phyloP scores from a whole-genome alignment of 169 alveolate genomes.

The Plasmodium fragile region DNA sequence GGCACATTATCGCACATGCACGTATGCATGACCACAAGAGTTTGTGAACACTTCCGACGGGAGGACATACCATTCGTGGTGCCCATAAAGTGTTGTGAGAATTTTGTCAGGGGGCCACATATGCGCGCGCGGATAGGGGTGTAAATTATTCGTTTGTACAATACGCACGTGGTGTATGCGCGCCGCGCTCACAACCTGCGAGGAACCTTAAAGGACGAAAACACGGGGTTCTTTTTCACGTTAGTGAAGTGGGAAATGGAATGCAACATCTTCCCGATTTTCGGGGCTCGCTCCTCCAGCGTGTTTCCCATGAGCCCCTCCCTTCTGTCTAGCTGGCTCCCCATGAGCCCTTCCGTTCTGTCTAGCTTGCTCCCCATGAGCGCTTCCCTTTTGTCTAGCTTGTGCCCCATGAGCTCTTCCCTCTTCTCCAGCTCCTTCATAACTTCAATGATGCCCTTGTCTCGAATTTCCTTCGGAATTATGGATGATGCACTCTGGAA shows the following conservation, averaged over 20 bases:
- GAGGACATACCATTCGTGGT: neutral
- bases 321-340: conserved; percentile 51
- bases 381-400: conserved; percentile 41
- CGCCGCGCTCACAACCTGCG: conserved; percentile 4
- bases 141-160: neutral
- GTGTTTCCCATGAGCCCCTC: conserved; percentile 33
- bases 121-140: neutral
- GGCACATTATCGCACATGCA: neutral
- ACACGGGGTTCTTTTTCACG: conserved; percentile 25
- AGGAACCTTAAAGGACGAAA: conserved; percentile 65
- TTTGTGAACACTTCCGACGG: neutral
- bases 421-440: conserved; percentile 72
- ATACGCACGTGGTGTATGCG: neutral
- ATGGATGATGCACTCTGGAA: conserved; percentile 74
- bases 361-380: conserved; percentile 14
- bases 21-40: neutral
- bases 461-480: conserved; percentile 42
- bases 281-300: neutral
- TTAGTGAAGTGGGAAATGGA: neutral
- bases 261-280: neutral
- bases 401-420: conserved; percentile 33
- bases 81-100: neutral
- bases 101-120: neutral
- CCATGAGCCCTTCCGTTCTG: conserved; percentile 43
- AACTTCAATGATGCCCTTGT: conserved; percentile 51